phyloP scores from a whole-genome alignment of 2,329 filamentous ascomycete species.

The Nemania sp. region DNA sequence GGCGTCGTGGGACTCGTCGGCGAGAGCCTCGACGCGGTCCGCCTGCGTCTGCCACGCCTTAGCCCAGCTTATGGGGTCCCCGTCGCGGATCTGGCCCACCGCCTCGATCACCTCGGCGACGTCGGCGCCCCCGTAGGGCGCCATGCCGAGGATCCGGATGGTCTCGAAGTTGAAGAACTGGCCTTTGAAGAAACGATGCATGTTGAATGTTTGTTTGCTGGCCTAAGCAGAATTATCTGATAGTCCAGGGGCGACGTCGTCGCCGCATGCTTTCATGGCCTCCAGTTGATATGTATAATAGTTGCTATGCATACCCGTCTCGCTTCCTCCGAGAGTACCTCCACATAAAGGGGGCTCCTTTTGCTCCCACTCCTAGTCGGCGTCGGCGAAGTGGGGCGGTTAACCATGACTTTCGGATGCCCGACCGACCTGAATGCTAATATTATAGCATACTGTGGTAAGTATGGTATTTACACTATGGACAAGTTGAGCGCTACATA shows the following conservation, averaged over 20 bases:
- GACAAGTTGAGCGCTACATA: too few relatives aligned
- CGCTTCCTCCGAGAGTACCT: too few relatives aligned
- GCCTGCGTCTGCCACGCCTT: constrained; percentile 41
- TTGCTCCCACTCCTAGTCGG: not conserved
- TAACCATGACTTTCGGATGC: not conserved
- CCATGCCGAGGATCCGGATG: constrained; percentile 46
- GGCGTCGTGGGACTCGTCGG: constrained; percentile 38
- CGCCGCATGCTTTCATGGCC: too few relatives aligned
- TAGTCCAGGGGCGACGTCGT: too few relatives aligned
- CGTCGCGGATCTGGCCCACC: constrained; percentile 43
- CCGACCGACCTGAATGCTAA: not conserved
- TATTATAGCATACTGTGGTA: too few relatives aligned
- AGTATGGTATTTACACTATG: too few relatives aligned
- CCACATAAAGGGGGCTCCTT: too few relatives aligned
- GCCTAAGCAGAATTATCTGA: too few relatives aligned
- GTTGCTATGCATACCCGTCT: too few relatives aligned
- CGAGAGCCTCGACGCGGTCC: constrained; percentile 42
- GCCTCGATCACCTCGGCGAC: constrained; percentile 48
- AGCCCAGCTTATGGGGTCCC: constrained; percentile 48
- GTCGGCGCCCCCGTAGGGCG: constrained; percentile 44
- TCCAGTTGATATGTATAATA: too few relatives aligned
- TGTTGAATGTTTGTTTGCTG: too few relatives aligned
- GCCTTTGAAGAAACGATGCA: not conserved
- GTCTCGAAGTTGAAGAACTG: constrained; percentile 51
- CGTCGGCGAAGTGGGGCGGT: not conserved